These are phyloP conservation scores for Tuber umbilicatum DNA, from an alignment of 495 filamentous ascomycete species.

Conservation along the genomic window DNA sequence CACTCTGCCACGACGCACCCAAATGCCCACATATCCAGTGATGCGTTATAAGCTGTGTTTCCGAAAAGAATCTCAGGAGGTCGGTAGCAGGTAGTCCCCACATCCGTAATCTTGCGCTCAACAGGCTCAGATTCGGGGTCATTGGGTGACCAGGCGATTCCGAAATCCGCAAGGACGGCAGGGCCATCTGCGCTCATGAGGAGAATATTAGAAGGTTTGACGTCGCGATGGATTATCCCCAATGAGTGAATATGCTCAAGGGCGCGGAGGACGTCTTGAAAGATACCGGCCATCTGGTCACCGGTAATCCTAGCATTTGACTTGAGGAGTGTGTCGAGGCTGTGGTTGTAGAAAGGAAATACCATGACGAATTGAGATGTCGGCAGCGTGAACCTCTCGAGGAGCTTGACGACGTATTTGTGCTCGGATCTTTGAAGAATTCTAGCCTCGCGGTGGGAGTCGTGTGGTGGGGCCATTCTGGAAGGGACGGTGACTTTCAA, in stretches of 20 bases:
- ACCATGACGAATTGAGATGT: constrained; percentile 65
- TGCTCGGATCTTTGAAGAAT: constrained; percentile 52
- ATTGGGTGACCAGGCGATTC: constrained; percentile 67
- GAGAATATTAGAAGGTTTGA: constrained; percentile 88
- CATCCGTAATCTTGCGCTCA: constrained; percentile 73
- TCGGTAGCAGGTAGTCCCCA: constrained; percentile 87
- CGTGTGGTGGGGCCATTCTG: constrained; percentile 66
- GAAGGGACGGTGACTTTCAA: constrained; percentile 81
- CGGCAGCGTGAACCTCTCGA: constrained; percentile 63
- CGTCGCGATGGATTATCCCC: constrained; percentile 82
- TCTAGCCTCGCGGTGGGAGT: constrained; percentile 67
- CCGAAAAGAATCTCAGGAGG: constrained; percentile 90
- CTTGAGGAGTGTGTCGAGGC: constrained; percentile 57
- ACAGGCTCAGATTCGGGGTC: constrained; percentile 57
- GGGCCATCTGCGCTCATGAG: constrained; percentile 56
- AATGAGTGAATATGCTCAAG: constrained; percentile 63
- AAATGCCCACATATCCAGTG: constrained; percentile 84
- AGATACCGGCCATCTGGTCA: neutral
- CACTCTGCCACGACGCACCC: constrained; percentile 75
- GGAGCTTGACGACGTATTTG: constrained; percentile 56
- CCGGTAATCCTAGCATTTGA: neutral
- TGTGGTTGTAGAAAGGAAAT: constrained; percentile 75
- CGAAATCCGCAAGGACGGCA: constrained; percentile 81
- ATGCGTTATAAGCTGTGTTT: constrained; percentile 58
- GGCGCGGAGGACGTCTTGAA: constrained; percentile 44